Evolutionary conservation across 441 rosid genomes (phyloP).

Genomic region (Gossypium aridum): DNA sequence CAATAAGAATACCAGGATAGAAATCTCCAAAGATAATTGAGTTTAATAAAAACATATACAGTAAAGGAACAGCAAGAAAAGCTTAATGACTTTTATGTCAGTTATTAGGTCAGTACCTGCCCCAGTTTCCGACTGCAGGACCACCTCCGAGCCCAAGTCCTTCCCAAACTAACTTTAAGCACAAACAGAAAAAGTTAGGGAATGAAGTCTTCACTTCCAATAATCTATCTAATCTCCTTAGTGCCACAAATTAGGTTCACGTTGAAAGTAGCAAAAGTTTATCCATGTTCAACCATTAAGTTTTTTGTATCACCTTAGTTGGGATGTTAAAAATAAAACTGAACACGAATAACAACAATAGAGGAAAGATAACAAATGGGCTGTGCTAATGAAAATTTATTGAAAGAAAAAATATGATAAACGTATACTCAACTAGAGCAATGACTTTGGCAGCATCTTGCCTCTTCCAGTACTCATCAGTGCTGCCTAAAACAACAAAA

Average conservation of each 20-base stretch:
- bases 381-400: neutral
- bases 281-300: neutral
- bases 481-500: constrained; percentile 57
- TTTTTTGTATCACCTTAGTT: neutral
- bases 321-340: neutral
- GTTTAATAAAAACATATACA: neutral
- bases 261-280: neutral
- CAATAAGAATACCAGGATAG: neutral
- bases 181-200: constrained; percentile 15
- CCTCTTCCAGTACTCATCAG: constrained; percentile 86
- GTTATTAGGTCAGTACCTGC: constrained; percentile 40
- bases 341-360: neutral
- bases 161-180: constrained; percentile 72
- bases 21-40: neutral
- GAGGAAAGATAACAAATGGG: neutral
- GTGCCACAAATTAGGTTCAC: neutral
- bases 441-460: constrained; percentile 79
- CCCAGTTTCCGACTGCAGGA: constrained; percentile 66
- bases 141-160: constrained; percentile 87
- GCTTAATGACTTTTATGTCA: constrained; percentile 1
- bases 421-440: constrained; percentile 59
- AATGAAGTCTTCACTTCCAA: neutral
- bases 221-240: neutral
- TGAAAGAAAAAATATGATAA: constrained; percentile 4
- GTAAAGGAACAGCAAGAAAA: neutral